Conservation (phyloP, 1,284 basidiomycete genomes). For the Ustilago loliicola region DNA sequence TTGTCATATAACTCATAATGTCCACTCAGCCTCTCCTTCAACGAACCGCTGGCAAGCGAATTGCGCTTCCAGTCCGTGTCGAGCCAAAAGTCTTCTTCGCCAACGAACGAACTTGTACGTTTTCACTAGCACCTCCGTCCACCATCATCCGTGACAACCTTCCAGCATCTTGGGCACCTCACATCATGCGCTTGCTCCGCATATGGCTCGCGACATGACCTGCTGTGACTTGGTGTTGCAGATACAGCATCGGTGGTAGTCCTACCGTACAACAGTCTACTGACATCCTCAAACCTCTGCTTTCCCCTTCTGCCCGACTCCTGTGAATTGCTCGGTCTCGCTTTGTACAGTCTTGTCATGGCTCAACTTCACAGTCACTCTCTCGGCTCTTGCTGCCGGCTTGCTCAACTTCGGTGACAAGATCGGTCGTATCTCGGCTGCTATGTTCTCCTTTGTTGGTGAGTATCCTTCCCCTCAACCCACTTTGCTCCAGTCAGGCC, state of each 20-base stretch:
- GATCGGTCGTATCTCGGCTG: conserved; percentile 90
- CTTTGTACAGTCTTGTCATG: conserved; percentile 66
- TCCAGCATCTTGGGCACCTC: not conserved
- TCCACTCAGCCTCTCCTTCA: conserved; percentile 98
- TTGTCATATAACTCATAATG: conserved; percentile 74
- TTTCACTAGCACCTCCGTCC: not conserved
- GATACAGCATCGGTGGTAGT: not conserved
- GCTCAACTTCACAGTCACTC: conserved; percentile 71
- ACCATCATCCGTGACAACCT: not conserved
- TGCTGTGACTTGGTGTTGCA: not conserved
- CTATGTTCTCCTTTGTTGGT: conserved; percentile 92
- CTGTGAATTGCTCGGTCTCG: not conserved
- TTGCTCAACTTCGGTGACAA: conserved; percentile 71
- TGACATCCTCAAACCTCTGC: conserved; percentile 1
- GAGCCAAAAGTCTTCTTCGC: conserved; percentile 71
- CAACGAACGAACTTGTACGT: conserved; percentile 69
- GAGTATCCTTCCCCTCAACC: conserved; percentile 68
- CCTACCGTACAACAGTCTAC: not conserved
- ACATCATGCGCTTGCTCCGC: not conserved
- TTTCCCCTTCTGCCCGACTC: not conserved
- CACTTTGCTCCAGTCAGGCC: not conserved
- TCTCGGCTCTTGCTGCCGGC: conserved; percentile 69
- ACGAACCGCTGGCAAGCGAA: conserved; percentile 79
- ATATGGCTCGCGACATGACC: not conserved
- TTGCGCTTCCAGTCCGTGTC: conserved; percentile 69